phyloP scores from a whole-genome alignment of 768 basidiomycete genomes.

The Boletus eberwhitei region DNA sequence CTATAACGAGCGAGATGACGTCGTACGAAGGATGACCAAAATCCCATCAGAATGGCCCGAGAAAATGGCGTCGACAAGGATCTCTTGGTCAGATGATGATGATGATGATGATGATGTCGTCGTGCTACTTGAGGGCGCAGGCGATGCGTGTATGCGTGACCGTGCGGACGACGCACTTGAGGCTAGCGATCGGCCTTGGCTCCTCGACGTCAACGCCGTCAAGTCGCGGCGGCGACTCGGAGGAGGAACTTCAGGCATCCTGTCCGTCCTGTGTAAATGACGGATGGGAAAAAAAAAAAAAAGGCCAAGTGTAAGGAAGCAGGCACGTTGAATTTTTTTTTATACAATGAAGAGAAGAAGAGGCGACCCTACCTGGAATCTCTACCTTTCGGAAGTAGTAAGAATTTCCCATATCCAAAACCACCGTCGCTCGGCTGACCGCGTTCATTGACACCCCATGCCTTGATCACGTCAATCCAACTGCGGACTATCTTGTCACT shows the following conservation, averaged over 20 bases:
- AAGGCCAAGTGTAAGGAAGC: not conserved
- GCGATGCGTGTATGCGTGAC: slow-evolving; percentile 7
- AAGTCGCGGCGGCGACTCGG: slow-evolving; percentile 32
- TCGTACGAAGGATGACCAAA: slow-evolving; percentile 69
- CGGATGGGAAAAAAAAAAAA: not conserved
- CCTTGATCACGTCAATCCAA: slow-evolving; percentile 77
- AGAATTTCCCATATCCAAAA: slow-evolving; percentile 77
- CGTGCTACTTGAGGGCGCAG: not conserved
- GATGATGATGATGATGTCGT: not conserved
- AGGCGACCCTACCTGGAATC: slow-evolving; percentile 46
- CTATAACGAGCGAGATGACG: slow-evolving; percentile 20
- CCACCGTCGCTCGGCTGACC: slow-evolving; percentile 83
- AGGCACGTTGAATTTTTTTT: not conserved
- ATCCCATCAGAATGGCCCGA: slow-evolving; percentile 84
- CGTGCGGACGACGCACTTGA: slow-evolving; percentile 1
- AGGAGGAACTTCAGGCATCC: slow-evolving; percentile 24
- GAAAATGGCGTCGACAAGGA: slow-evolving; percentile 76
- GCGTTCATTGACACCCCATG: slow-evolving; percentile 81
- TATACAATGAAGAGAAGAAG: not conserved
- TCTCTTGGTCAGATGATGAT: slow-evolving; percentile 28
- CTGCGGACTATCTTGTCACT: slow-evolving; percentile 65
- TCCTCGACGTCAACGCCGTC: slow-evolving; percentile 14
- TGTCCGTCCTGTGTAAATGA: slow-evolving; percentile 20
- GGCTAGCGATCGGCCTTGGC: slow-evolving; percentile 10
- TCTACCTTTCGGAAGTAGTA: slow-evolving; percentile 52